These are phyloP conservation scores for Anisodus tanguticus DNA, from an alignment of 257 asterid genomes.

Conservation along the genomic window DNA sequence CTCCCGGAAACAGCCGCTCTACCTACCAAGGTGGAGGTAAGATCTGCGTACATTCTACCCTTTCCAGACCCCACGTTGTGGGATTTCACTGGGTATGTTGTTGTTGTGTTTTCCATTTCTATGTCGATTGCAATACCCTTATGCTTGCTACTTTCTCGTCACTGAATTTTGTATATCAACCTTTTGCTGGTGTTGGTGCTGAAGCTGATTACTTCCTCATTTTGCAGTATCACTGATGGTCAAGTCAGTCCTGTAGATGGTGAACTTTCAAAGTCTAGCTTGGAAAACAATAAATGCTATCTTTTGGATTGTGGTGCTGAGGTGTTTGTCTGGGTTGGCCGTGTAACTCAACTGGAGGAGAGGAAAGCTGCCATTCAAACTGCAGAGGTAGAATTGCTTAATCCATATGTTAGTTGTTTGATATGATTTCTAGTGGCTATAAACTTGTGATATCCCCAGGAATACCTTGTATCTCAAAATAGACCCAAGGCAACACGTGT, in stretches of 20 bases:
- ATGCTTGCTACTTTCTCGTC: constrained; percentile 7
- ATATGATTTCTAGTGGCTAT: constrained; percentile 36
- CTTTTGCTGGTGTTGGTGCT: constrained; percentile 7
- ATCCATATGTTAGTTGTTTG: constrained; percentile 17
- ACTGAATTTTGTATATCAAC: not conserved
- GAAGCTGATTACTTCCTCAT: not conserved
- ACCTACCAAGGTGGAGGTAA: too few relatives aligned
- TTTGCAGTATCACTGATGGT: constrained; percentile 73
- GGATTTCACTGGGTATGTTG: too few relatives aligned
- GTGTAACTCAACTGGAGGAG: constrained; percentile 96
- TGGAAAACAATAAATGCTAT: constrained; percentile 93
- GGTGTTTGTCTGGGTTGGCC: constrained; percentile 98
- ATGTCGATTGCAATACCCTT: not conserved
- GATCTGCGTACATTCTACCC: too few relatives aligned
- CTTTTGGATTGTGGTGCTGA: constrained; percentile 94
- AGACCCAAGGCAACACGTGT: constrained; percentile 87
- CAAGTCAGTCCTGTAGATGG: constrained; percentile 71
- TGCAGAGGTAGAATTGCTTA: constrained; percentile 67
- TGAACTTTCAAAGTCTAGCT: constrained; percentile 82
- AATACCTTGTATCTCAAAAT: constrained; percentile 77
- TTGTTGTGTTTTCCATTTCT: not conserved
- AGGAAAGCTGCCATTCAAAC: constrained; percentile 85
- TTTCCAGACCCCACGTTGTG: too few relatives aligned
- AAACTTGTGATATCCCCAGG: constrained; percentile 55
- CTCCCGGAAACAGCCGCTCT: too few relatives aligned